These are phyloP conservation scores for Trifolium subterraneum DNA, from an alignment of 306 rosid genomes.

Conservation along the genomic window DNA sequence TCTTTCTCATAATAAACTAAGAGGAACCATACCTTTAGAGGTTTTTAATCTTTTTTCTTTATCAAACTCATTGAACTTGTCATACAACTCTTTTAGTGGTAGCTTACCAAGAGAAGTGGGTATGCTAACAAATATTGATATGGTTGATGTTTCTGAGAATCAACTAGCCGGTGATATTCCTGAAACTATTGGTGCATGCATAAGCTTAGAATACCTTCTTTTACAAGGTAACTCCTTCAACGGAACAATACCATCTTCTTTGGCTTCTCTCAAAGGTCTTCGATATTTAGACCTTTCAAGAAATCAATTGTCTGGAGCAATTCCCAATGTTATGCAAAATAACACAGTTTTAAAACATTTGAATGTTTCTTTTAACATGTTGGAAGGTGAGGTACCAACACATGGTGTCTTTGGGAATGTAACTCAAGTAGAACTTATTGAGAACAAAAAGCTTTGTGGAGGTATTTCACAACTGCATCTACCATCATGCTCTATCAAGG, in stretches of 20 bases:
- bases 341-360: background rate
- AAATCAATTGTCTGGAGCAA: conserved; percentile 41
- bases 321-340: conserved; percentile 43
- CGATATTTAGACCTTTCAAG: conserved; percentile 37
- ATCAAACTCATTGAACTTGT: background rate
- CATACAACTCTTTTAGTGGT: background rate
- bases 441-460: conserved; percentile 1
- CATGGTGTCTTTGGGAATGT: background rate
- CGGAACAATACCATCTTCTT: conserved; percentile 33
- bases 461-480: background rate
- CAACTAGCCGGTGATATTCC: conserved; percentile 42
- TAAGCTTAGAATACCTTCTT: conserved; percentile 33
- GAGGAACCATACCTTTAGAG: background rate
- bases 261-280: conserved; percentile 35
- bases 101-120: conserved; percentile 15
- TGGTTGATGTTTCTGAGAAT: background rate
- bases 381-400: conserved; percentile 14
- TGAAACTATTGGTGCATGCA: conserved; percentile 35
- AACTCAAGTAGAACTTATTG: background rate
- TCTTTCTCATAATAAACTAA: too few relatives aligned
- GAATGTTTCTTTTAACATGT: conserved; percentile 9
- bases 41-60: background rate
- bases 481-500: background rate
- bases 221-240: conserved; percentile 42
- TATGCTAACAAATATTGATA: background rate